These are phyloP conservation scores for Panus rudis DNA, from an alignment of 768 basidiomycete species.

Conservation along the genomic window DNA sequence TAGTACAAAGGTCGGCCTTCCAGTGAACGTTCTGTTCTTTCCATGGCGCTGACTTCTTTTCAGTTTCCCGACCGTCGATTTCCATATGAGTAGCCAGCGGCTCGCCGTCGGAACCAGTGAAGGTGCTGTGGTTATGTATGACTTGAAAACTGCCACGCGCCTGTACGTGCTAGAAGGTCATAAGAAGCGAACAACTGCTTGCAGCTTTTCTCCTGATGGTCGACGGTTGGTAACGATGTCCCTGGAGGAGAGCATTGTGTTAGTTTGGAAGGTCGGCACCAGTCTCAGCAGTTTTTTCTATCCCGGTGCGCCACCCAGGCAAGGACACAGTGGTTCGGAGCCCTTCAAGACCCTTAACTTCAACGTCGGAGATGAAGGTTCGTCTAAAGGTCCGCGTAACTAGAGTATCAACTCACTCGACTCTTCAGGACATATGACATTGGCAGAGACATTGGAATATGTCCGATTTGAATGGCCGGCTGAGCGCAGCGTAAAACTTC, in stretches of 20 bases:
- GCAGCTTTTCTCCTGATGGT: slow-evolving; percentile 92
- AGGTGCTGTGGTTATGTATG: slow-evolving; percentile 93
- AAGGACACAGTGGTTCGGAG: slow-evolving; percentile 73
- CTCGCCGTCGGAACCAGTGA: slow-evolving; percentile 92
- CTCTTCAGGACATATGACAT: slow-evolving; percentile 42
- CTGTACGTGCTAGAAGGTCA: slow-evolving; percentile 94
- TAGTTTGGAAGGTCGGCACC: slow-evolving; percentile 95
- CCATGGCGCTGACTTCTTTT: not conserved
- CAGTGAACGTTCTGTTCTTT: not conserved
- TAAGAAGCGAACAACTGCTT: slow-evolving; percentile 70
- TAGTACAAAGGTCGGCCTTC: slow-evolving; percentile 77
- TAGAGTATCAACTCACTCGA: not conserved
- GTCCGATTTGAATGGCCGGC: slow-evolving; percentile 82
- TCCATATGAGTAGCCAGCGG: slow-evolving; percentile 80
- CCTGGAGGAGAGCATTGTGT: slow-evolving; percentile 73
- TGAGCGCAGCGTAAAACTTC: slow-evolving; percentile 76
- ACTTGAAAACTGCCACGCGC: slow-evolving; percentile 91
- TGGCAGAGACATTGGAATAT: slow-evolving; percentile 60
- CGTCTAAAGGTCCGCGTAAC: not conserved
- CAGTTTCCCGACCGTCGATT: slow-evolving; percentile 87
- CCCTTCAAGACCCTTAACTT: slow-evolving; percentile 88
- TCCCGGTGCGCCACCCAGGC: slow-evolving; percentile 85
- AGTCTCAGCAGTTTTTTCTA: slow-evolving; percentile 87
- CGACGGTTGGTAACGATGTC: slow-evolving; percentile 82
- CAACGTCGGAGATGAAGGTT: slow-evolving; percentile 79